These are phyloP conservation scores for Saturnispora besseyi DNA, from an alignment of 805 yeast species.

Conservation along the genomic window DNA sequence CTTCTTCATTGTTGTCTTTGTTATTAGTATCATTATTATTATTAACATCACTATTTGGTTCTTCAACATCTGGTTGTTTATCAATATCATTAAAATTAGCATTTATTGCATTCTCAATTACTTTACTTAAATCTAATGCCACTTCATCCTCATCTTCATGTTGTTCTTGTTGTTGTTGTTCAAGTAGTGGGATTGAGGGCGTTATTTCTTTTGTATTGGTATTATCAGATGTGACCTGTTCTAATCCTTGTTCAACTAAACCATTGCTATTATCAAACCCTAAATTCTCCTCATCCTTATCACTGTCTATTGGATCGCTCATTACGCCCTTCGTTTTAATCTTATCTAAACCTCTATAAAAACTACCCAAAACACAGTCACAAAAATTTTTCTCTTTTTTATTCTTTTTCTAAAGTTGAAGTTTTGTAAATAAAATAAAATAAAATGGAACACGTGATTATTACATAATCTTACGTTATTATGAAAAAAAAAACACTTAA, in stretches of 20 bases:
- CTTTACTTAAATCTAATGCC: slow-evolving; percentile 9
- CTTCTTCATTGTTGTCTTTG: not conserved
- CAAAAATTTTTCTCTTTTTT: not conserved
- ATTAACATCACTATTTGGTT: not conserved
- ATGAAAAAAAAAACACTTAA: too few species aligned
- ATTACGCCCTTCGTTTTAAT: not conserved
- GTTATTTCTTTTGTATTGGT: not conserved
- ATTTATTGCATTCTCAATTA: slow-evolving; percentile 13
- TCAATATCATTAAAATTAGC: slow-evolving; percentile 1
- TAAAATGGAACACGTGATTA: not conserved
- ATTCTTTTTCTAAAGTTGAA: not conserved
- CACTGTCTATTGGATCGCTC: not conserved
- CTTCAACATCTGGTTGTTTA: not conserved
- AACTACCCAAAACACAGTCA: slow-evolving; percentile 6
- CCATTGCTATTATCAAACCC: not conserved
- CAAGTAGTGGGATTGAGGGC: not conserved
- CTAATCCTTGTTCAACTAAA: not conserved
- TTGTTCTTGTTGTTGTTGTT: slow-evolving; percentile 1
- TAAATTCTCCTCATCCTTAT: not conserved
- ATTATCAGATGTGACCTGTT: not conserved
- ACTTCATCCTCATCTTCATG: not conserved
- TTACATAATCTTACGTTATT: not conserved
- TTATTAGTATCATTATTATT: not conserved
- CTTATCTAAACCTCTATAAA: slow-evolving; percentile 3
- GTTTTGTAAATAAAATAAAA: not conserved